Evolutionary conservation across 371 early-diverging fungal genomes (phyloP).

Genomic region (Lichtheimia corymbifera): DNA sequence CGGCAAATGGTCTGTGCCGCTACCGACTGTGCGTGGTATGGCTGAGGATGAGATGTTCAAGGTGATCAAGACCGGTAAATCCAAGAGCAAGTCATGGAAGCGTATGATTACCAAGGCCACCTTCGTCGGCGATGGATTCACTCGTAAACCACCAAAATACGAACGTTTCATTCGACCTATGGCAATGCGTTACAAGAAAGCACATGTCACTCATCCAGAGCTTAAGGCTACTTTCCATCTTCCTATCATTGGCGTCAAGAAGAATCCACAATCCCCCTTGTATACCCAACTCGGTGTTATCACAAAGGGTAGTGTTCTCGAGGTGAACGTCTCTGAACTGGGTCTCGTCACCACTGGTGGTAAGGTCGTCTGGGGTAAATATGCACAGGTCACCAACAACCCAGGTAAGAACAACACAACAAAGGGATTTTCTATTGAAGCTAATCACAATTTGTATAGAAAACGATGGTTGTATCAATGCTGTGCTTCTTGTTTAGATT

Average conservation of each 20-base stretch:
- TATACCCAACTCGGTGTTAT: constrained; percentile 99
- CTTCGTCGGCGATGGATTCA: constrained; percentile 99
- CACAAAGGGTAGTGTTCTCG: constrained; percentile 99
- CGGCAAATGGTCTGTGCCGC: constrained; percentile 98
- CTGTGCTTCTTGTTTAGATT: constrained; percentile 86
- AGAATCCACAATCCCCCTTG: constrained; percentile 98
- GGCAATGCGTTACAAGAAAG: constrained; percentile 99
- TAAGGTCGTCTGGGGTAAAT: constrained; percentile 99
- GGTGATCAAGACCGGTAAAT: constrained; percentile 97
- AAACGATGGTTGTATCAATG: constrained; percentile 97
- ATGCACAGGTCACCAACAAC: constrained; percentile 97
- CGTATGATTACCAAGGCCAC: constrained; percentile 99
- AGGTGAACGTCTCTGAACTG: constrained; percentile 93
- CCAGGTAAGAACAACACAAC: constrained; percentile 63
- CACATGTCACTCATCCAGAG: constrained; percentile 99
- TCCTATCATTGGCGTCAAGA: constrained; percentile 99
- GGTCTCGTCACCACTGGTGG: constrained; percentile 98
- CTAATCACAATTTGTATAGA: constrained; percentile 43
- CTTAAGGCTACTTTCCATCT: constrained; percentile 98
- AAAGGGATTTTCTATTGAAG: neutral
- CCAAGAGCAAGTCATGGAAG: constrained; percentile 98
- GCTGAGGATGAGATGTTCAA: constrained; percentile 99
- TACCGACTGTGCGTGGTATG: constrained; percentile 99
- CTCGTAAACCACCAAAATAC: constrained; percentile 99
- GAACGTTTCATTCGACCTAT: constrained; percentile 99